These are phyloP conservation scores for Aspergillus asperescens DNA, from an alignment of 495 filamentous ascomycete species.

Conservation along the genomic window DNA sequence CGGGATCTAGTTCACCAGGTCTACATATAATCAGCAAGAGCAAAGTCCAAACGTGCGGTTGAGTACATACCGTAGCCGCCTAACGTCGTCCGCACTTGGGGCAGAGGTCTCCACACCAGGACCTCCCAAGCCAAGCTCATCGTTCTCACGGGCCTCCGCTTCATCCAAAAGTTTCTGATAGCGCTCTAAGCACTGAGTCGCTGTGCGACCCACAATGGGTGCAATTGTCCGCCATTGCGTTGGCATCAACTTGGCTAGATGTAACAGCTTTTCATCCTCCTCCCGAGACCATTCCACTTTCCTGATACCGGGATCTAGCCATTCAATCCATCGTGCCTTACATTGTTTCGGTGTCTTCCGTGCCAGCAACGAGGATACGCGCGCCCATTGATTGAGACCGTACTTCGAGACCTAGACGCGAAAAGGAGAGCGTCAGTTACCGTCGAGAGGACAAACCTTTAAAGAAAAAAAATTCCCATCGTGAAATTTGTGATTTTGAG, in stretches of 20 bases:
- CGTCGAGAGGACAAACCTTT: neutral
- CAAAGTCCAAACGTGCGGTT: neutral
- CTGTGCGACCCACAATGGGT: constrained; percentile 91
- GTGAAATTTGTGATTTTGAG: neutral
- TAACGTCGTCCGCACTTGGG: constrained; percentile 89
- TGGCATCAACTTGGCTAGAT: constrained; percentile 96
- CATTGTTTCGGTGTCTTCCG: constrained; percentile 98
- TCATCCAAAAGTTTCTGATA: constrained; percentile 97
- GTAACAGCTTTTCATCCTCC: constrained; percentile 95
- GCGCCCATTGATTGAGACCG: constrained; percentile 97
- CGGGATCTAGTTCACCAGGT: constrained; percentile 91
- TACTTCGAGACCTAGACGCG: constrained; percentile 74
- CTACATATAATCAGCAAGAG: constrained; percentile 32
- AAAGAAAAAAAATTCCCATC: neutral
- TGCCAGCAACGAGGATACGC: constrained; percentile 92
- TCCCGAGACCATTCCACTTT: constrained; percentile 99
- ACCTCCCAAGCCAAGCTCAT: constrained; percentile 78
- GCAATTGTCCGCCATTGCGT: constrained; percentile 99
- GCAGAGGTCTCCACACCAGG: constrained; percentile 84
- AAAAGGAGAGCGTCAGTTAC: constrained; percentile 20
- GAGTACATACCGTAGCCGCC: constrained; percentile 58
- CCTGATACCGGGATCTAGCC: constrained; percentile 94
- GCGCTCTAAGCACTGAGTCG: constrained; percentile 92
- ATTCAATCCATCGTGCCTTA: constrained; percentile 97
- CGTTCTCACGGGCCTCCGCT: constrained; percentile 82